A percentile compares a stretch with the other conserved stretches of the same genome.
These are phyloP conservation scores for Sporobolomyces roseus DNA, from an alignment of 768 basidiomycete genomes.

Conservation along the genomic window DNA sequence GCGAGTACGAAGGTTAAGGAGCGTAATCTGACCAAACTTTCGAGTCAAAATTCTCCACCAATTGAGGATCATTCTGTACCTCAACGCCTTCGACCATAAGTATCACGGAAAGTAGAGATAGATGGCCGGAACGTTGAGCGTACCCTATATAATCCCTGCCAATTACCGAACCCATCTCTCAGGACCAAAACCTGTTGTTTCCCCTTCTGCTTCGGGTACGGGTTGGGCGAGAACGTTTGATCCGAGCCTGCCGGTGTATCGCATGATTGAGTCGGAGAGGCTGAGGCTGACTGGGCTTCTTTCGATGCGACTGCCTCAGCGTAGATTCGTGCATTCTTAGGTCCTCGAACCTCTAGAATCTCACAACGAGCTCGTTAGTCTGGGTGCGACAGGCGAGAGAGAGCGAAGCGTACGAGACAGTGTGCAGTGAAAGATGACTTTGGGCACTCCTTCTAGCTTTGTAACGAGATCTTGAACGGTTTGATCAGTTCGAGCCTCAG, in stretches of 20 bases:
- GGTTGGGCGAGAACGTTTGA: conserved; percentile 26
- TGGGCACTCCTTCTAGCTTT: conserved; percentile 25
- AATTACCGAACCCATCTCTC: conserved; percentile 29
- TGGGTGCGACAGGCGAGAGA: background rate
- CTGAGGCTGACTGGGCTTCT: background rate
- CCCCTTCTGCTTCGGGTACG: conserved; percentile 3
- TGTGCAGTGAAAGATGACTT: conserved; percentile 38
- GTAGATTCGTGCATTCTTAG: conserved; percentile 36
- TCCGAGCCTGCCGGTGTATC: background rate
- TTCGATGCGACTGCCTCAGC: conserved; percentile 18
- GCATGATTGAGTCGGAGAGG: background rate
- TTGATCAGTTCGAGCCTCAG: conserved; percentile 21
- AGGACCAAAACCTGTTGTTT: conserved; percentile 34
- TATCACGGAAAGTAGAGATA: background rate
- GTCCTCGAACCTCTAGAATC: conserved; percentile 37
- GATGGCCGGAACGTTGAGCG: background rate
- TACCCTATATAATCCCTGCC: conserved; percentile 31
- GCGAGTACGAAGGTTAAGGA: too few relatives aligned
- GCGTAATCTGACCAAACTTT: conserved; percentile 14
- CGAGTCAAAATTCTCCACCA: conserved; percentile 35
- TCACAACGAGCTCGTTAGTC: background rate
- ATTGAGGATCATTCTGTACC: conserved; percentile 23
- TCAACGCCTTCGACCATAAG: background rate
- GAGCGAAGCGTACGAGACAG: conserved; percentile 16
- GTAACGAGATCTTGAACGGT: conserved; percentile 25